These are phyloP conservation scores for Starmerella potacharoeniae DNA, from an alignment of 805 yeast genomes.

Conservation along the genomic window DNA sequence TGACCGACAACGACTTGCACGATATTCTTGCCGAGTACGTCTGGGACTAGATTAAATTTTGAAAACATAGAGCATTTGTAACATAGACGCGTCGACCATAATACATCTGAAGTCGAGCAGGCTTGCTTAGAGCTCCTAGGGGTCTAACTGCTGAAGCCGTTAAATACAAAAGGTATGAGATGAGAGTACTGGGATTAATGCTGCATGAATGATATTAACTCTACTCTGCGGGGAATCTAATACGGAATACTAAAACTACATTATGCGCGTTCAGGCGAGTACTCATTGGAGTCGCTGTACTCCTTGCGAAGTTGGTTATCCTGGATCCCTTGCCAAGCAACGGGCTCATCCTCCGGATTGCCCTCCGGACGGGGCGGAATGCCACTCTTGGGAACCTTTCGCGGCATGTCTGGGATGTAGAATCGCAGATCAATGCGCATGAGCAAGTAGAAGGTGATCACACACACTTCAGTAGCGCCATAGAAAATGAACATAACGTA, in stretches of 20 bases:
- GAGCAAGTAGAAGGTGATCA: conserved; percentile 45
- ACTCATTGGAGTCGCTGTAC: background rate
- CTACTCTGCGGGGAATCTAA: background rate
- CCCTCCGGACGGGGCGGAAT: background rate
- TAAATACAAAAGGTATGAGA: background rate
- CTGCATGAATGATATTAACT: background rate
- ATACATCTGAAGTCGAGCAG: too few species aligned
- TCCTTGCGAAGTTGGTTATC: background rate
- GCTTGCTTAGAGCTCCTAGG: too few species aligned
- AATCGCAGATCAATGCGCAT: conserved; percentile 66
- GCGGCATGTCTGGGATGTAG: conserved; percentile 54
- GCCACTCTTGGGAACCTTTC: conserved; percentile 4
- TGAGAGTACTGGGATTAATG: background rate
- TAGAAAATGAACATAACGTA: conserved; percentile 56
- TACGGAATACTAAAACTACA: background rate
- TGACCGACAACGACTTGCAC: conserved; percentile 11
- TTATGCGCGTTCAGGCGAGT: background rate
- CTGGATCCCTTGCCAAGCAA: conserved; percentile 4
- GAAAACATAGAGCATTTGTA: background rate
- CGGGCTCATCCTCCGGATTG: conserved; percentile 5
- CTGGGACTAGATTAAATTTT: conserved; percentile 6
- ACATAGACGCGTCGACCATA: too few species aligned
- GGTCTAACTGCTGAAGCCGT: too few species aligned
- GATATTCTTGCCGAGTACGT: conserved; percentile 13
- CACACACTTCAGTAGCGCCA: conserved; percentile 54